Evolutionary conservation across 192 early-diverging fungal genomes (phyloP).

Genomic region (Rhizophagus clarus): DNA sequence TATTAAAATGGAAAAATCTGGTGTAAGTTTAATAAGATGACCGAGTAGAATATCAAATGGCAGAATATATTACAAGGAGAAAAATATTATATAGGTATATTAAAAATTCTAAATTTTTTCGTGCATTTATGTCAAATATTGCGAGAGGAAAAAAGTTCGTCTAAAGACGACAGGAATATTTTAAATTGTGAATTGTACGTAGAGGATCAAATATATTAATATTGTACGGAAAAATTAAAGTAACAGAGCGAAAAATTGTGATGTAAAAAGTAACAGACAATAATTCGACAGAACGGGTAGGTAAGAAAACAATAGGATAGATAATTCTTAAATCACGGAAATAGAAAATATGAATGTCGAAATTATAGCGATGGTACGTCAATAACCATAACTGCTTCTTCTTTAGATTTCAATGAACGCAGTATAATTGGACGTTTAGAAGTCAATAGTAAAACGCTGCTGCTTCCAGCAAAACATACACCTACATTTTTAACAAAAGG

Average conservation of each 20-base stretch:
- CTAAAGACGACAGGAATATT: no score
- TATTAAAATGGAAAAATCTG: constrained; percentile 10
- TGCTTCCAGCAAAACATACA: constrained; percentile 6
- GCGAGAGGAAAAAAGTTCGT: no score
- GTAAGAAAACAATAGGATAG: neutral
- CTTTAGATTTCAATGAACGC: neutral
- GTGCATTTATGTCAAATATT: no score
- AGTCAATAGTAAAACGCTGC: neutral
- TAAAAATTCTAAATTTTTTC: no score
- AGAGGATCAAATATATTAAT: no score
- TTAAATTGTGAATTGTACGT: no score
- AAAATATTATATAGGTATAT: no score
- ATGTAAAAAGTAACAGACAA: neutral
- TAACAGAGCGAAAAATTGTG: neutral
- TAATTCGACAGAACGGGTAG: neutral
- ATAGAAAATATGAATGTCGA: neutral
- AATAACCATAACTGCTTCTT: constrained; percentile 9
- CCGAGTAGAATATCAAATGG: no score
- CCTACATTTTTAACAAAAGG: neutral
- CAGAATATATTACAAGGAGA: no score
- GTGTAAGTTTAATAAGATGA: neutral
- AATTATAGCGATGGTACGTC: neutral
- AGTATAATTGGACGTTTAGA: neutral
- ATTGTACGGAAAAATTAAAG: neutral
- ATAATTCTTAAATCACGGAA: neutral